Percentiles rank a stretch among this genome's conserved stretches.
phyloP scores from a whole-genome alignment of 228 moss, liverwort and hornwort genomes.

The Sphagnum fallax region DNA sequence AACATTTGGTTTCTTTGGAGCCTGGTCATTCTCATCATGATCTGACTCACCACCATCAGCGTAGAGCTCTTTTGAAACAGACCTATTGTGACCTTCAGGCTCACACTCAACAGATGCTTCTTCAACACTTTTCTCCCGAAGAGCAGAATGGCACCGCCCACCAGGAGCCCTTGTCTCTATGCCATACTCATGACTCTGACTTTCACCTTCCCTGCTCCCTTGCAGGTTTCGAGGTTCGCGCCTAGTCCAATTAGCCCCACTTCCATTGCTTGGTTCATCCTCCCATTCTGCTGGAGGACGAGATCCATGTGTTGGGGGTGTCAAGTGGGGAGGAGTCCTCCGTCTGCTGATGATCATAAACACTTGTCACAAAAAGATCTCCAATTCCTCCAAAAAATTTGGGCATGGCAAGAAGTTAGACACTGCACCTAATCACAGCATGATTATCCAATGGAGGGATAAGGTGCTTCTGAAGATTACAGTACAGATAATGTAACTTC shows the following conservation, averaged over 20 bases:
- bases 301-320: conserved; percentile 51
- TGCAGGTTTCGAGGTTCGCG: conserved; percentile 56
- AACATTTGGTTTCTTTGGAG: conserved; percentile 62
- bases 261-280: conserved; percentile 91
- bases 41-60: conserved; percentile 68
- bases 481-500: too few relatives aligned
- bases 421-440: too few relatives aligned
- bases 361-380: not conserved
- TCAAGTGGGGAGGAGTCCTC: conserved; percentile 73
- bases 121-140: conserved; percentile 58
- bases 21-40: conserved; percentile 41
- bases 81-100: conserved; percentile 67
- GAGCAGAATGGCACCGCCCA: conserved; percentile 49
- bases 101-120: conserved; percentile 49
- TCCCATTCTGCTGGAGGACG: conserved; percentile 77
- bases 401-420: too few relatives aligned
- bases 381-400: too few relatives aligned
- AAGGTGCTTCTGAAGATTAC: too few relatives aligned
- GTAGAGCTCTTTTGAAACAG: conserved; percentile 58
- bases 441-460: too few relatives aligned
- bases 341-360: conserved; percentile 29
- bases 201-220: conserved; percentile 61
- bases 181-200: conserved; percentile 64
- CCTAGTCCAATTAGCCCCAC: conserved; percentile 64
- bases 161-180: conserved; percentile 34